Percentiles rank a stretch among this genome's conserved stretches.
Evolutionary conservation across 495 filamentous ascomycete species (phyloP).

Genomic region (Penicillium ochrochloron): DNA sequence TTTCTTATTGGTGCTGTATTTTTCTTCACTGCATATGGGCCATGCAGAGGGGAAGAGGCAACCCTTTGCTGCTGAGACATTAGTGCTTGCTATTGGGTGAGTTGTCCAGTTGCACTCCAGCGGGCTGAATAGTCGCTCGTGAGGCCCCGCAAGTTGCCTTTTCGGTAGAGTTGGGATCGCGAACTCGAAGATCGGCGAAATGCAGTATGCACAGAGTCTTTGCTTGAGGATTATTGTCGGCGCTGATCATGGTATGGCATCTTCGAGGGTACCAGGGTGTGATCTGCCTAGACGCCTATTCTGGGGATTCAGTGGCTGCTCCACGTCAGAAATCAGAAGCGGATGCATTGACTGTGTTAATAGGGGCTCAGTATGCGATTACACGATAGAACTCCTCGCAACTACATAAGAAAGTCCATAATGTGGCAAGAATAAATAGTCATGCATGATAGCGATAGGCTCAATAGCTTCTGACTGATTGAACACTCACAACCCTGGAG

Average conservation of each 20-base stretch:
- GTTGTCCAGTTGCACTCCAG: not conserved
- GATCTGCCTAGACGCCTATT: not conserved
- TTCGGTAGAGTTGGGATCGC: not conserved
- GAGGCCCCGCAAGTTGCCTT: not conserved
- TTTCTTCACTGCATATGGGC: not conserved
- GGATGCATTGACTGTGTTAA: too few species aligned
- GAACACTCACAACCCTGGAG: not conserved
- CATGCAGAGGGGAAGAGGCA: not conserved
- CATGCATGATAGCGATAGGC: too few species aligned
- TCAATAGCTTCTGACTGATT: not conserved
- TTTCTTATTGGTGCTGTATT: constrained; percentile 10
- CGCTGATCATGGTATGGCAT: not conserved
- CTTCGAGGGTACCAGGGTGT: not conserved
- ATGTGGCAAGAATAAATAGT: too few species aligned
- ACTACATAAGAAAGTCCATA: too few species aligned
- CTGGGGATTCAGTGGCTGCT: not conserved
- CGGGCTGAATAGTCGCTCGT: not conserved
- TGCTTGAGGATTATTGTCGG: not conserved
- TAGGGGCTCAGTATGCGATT: too few species aligned
- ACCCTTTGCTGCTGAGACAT: constrained; percentile 19
- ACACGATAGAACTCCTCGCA: too few species aligned
- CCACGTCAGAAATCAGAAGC: too few species aligned
- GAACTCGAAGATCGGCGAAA: not conserved
- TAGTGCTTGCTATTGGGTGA: constrained; percentile 16
- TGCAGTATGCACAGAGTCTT: not conserved